These are phyloP conservation scores for Rosa chinensis DNA, from an alignment of 306 rosid species.

Conservation along the genomic window DNA sequence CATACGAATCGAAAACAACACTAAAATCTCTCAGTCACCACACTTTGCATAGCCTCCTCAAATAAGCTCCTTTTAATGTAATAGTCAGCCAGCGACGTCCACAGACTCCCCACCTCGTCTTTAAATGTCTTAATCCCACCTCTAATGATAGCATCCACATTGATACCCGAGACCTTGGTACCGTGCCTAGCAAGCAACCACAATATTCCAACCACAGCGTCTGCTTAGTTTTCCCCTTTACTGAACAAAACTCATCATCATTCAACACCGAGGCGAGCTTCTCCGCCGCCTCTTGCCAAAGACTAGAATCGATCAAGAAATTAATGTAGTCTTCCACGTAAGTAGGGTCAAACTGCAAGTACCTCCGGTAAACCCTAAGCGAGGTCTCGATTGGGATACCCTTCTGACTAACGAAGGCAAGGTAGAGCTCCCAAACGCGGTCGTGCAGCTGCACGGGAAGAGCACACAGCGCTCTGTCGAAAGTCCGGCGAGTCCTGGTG, in stretches of 20 bases:
- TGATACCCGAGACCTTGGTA: conserved; percentile 76
- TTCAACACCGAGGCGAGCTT: conserved; percentile 79
- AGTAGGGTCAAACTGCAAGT: conserved; percentile 69
- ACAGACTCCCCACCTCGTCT: conserved; percentile 82
- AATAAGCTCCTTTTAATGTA: conserved; percentile 84
- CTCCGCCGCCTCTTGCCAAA: conserved; percentile 89
- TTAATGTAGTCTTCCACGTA: conserved; percentile 86
- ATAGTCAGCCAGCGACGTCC: conserved; percentile 91
- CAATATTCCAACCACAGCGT: conserved; percentile 83
- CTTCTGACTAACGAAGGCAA: conserved; percentile 65
- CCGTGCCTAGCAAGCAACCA: conserved; percentile 86
- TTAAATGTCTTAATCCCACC: conserved; percentile 87
- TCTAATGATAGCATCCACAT: conserved; percentile 82
- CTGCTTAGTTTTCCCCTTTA: conserved; percentile 82
- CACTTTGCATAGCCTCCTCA: conserved; percentile 91
- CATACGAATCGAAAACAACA: conserved; percentile 75
- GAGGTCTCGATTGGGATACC: conserved; percentile 86
- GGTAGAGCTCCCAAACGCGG: conserved; percentile 85
- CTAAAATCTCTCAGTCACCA: conserved; percentile 76
- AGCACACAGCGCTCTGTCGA: conserved; percentile 77
- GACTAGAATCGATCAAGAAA: conserved; percentile 66
- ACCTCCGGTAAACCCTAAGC: conserved; percentile 84
- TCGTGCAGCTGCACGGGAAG: conserved; percentile 90
- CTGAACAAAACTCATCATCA: conserved; percentile 70
- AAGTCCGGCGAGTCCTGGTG: conserved; percentile 57